A percentile compares a stretch with the other conserved stretches of the same genome.
phyloP scores from a whole-genome alignment of 2,329 filamentous ascomycete species.

The Aspergillus sergii region DNA sequence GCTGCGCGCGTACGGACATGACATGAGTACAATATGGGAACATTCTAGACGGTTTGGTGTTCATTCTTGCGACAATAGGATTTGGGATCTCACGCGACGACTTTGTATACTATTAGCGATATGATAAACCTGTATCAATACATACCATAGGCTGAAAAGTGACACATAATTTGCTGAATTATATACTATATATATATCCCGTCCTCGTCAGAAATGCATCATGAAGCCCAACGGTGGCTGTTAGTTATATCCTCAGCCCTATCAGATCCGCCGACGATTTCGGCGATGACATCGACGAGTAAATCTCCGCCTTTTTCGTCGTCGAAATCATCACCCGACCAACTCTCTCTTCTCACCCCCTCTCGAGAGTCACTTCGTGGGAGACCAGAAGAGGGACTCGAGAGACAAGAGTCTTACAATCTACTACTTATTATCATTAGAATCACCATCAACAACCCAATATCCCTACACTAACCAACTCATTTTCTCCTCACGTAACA shows the following conservation, averaged over 20 bases:
- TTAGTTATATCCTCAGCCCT: neutral
- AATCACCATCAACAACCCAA: neutral
- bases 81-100: conserved; percentile 15
- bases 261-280: neutral
- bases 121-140: conserved; percentile 35
- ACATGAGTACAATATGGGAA: conserved; percentile 13
- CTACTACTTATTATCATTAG: neutral
- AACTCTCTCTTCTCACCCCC: conserved; percentile 3
- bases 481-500: neutral
- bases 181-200: neutral
- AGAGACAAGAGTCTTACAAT: neutral
- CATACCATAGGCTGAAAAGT: neutral
- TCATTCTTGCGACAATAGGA: conserved; percentile 2
- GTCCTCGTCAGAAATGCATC: too few species aligned
- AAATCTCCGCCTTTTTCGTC: conserved; percentile 8
- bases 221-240: too few species aligned
- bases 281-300: conserved; percentile 18
- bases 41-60: neutral
- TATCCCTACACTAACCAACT: neutral
- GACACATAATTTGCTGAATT: neutral
- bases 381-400: neutral
- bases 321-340: conserved; percentile 2
- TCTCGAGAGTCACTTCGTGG: neutral
- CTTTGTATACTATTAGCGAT: conserved; percentile 35
- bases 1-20: conserved; percentile 46